These are phyloP conservation scores for Ziziphus jujuba DNA, from an alignment of 306 rosid genomes.

Conservation along the genomic window DNA sequence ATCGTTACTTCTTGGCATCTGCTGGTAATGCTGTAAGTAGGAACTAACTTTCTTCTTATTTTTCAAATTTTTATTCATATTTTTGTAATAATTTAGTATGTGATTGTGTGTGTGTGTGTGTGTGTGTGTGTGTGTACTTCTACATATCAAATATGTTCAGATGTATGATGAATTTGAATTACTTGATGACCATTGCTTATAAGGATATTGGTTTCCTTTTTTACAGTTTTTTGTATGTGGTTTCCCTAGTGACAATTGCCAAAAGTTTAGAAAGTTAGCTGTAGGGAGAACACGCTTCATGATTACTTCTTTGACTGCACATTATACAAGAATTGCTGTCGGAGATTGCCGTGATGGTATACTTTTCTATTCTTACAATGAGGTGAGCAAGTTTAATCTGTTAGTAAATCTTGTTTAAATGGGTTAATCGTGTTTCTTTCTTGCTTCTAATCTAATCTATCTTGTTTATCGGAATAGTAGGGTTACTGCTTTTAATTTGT, in stretches of 20 bases:
- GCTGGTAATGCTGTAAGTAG: conserved; percentile 82
- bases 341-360: conserved; percentile 97
- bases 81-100: background rate
- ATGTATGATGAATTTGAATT: conserved; percentile 1
- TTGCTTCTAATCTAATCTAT: background rate
- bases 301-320: conserved; percentile 77
- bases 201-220: conserved; percentile 23
- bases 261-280: conserved; percentile 64
- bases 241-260: conserved; percentile 76
- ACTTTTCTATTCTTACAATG: conserved; percentile 71
- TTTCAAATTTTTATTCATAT: background rate
- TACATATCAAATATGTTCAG: background rate
- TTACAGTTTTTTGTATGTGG: conserved; percentile 87
- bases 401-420: conserved; percentile 13
- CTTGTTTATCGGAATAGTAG: conserved; percentile 24
- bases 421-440: background rate
- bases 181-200: conserved; percentile 24
- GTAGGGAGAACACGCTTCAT: conserved; percentile 64
- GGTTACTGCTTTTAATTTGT: conserved; percentile 16
- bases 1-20: conserved; percentile 90
- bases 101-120: background rate
- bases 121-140: too few relatives aligned
- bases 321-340: conserved; percentile 82
- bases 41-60: conserved; percentile 8
- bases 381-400: conserved; percentile 54